Percentiles rank a stretch among this genome's conserved stretches.
Conservation (phyloP, 192 early-diverging fungal species). For the Geranomyces variabilis region DNA sequence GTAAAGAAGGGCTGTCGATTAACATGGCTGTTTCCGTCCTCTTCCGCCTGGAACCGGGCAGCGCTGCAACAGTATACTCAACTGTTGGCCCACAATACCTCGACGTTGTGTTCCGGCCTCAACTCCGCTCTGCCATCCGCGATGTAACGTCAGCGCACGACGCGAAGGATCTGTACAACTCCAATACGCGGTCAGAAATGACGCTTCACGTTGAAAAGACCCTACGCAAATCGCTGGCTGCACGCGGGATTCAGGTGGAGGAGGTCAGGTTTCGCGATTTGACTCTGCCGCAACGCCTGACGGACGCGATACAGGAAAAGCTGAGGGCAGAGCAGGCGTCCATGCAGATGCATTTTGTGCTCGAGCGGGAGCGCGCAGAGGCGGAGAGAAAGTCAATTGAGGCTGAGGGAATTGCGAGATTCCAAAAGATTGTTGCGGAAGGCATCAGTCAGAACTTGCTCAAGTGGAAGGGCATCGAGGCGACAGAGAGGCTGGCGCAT, state of each 20-base stretch:
- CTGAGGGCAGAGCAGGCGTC: constrained; percentile 22
- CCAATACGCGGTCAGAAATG: constrained; percentile 2
- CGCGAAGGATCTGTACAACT: constrained; percentile 26
- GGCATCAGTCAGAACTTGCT: constrained; percentile 21
- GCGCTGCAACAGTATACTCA: constrained; percentile 15
- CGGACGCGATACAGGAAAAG: constrained; percentile 19
- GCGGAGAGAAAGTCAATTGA: constrained; percentile 25
- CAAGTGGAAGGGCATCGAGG: constrained; percentile 31
- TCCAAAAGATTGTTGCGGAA: constrained; percentile 24
- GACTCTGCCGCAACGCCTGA: constrained; percentile 5
- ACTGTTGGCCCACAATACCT: constrained; percentile 16
- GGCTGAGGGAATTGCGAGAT: constrained; percentile 22
- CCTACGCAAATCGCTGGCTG: not conserved
- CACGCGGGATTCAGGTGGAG: constrained; percentile 12
- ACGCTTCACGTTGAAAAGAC: constrained; percentile 12
- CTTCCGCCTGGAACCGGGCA: constrained; percentile 11
- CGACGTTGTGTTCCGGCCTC: constrained; percentile 21
- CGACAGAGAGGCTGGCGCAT: constrained; percentile 19
- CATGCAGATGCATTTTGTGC: constrained; percentile 28
- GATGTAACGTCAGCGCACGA: constrained; percentile 24
- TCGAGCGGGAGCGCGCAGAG: constrained; percentile 23
- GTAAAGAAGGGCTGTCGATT: constrained; percentile 22
- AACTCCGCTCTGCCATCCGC: constrained; percentile 23
- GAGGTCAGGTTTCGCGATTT: constrained; percentile 20
- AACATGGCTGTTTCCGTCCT: constrained; percentile 21